Conservation (phyloP, 768 basidiomycete species). For the Leccinellum luteum region DNA sequence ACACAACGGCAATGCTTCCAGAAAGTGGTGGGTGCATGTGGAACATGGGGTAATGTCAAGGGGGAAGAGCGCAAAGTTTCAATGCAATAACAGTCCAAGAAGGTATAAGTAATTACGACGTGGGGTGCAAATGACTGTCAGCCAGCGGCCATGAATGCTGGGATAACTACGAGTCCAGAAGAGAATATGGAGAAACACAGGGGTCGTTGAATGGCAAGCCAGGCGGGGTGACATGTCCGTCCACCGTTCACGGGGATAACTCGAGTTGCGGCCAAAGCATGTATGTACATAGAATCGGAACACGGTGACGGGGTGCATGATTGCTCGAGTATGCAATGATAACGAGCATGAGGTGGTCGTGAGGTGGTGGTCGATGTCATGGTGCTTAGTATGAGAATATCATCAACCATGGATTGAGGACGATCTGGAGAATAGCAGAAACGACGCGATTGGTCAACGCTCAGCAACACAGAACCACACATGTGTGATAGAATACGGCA, state of each 20-base stretch:
- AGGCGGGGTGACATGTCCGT: slow-evolving; percentile 11
- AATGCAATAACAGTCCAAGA: slow-evolving; percentile 11
- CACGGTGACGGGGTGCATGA: neutral
- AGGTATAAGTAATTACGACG: slow-evolving; percentile 4
- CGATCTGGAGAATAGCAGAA: slow-evolving; percentile 45
- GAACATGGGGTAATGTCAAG: neutral
- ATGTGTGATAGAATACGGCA: slow-evolving; percentile 2
- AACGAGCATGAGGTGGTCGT: slow-evolving; percentile 9
- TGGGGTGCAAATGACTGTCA: slow-evolving; percentile 1
- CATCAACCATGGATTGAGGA: slow-evolving; percentile 88
- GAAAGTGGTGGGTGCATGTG: slow-evolving; percentile 4
- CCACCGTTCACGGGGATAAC: neutral
- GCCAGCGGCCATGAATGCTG: slow-evolving; percentile 3
- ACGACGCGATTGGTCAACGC: slow-evolving; percentile 15
- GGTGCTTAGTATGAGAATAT: slow-evolving; percentile 60
- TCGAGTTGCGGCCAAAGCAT: neutral
- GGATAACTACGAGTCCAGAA: slow-evolving; percentile 14
- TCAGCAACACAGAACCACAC: neutral
- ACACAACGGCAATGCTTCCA: neutral
- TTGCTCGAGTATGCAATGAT: neutral
- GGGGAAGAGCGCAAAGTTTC: neutral
- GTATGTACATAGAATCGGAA: neutral
- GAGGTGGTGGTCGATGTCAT: neutral
- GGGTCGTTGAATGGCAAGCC: neutral
- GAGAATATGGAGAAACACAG: neutral